Conservation (phyloP, 345 rosid genomes). For the Acer saccharum region DNA sequence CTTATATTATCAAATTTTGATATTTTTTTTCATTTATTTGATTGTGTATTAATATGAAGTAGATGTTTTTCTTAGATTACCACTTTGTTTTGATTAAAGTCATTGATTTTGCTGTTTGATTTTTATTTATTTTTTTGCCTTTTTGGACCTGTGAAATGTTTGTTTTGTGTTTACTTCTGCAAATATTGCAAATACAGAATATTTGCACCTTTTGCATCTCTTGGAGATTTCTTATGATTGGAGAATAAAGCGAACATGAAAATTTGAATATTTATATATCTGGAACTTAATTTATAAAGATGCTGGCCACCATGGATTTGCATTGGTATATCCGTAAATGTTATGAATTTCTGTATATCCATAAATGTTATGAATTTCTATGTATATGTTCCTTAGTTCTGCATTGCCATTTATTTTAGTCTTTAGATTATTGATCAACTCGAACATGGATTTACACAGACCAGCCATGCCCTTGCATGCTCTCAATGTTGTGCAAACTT, state of each 20-base stretch:
- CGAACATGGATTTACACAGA: constrained; percentile 50
- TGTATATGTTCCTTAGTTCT: neutral
- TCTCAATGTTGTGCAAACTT: constrained; percentile 81
- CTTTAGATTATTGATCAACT: constrained; percentile 24
- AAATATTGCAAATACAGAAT: neutral
- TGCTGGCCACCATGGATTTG: neutral
- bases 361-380: neutral
- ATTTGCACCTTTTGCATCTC: neutral
- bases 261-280: neutral
- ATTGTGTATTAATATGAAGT: no score
- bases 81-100: no score
- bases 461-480: constrained; percentile 72
- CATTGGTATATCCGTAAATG: neutral
- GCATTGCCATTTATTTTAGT: neutral
- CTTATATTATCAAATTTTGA: no score
- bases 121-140: neutral
- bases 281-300: neutral
- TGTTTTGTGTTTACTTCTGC: neutral
- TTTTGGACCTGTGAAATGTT: neutral
- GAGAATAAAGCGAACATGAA: neutral
- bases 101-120: no score
- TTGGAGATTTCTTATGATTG: neutral
- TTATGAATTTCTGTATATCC: neutral
- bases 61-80: no score
- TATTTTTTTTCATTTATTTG: no score